Base-by-base conservation (phyloP, 2,329 filamentous ascomycete species). In the Leptodontidium sp. region DNA sequence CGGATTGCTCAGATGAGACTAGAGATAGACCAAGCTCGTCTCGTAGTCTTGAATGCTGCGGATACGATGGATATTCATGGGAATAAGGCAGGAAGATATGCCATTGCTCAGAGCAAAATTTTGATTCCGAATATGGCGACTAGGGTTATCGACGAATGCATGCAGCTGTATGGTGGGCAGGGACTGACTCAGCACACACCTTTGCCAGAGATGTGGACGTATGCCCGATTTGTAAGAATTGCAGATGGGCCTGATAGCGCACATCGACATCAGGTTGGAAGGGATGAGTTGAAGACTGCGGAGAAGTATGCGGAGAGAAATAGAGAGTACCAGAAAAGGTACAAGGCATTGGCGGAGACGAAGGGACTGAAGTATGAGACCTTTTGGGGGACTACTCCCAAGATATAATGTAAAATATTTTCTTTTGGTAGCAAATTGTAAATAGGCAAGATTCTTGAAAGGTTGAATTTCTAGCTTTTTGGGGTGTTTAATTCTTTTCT, bases 81-180 rank as follows among this genome's bases (percentile, higher is more conserved):
- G 4, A 81, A 81, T 72, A 82, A 81, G 68, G 80, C 80, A 4
- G 80, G 80, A 0, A 72, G 74, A 55, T 79, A 80, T 53, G 79
- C 79, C n/a, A 82, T 82, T 70, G 80, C 81, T 11, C 79, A 82
- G 71, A 78, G 76, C 72, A 82, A 82, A 73, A 81, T 82, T 67
- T 76, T 82, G 72, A 77, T 82, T 1, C 81, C 81, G n/a, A 78
- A 78, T 58, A 77, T 79, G 57, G 74, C 80, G 21, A 76, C 79
- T 53, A 79, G 79, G 66, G 77, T 81, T 50, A 81, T 82, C 62
- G 80, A 82, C 71, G 79, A 81, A 71, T 80, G 79, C 40, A 82
- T 82, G 79, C 81, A 82, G 70, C 77, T 82, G 57, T 82, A 81
- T 72, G 80, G 81, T 55, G 81, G 80, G 0, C 79, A 81, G 70